A percentile compares a stretch with the other conserved stretches of the same genome.
phyloP scores from a whole-genome alignment of 805 yeast species.

The Cyberlindnera maclurae region DNA sequence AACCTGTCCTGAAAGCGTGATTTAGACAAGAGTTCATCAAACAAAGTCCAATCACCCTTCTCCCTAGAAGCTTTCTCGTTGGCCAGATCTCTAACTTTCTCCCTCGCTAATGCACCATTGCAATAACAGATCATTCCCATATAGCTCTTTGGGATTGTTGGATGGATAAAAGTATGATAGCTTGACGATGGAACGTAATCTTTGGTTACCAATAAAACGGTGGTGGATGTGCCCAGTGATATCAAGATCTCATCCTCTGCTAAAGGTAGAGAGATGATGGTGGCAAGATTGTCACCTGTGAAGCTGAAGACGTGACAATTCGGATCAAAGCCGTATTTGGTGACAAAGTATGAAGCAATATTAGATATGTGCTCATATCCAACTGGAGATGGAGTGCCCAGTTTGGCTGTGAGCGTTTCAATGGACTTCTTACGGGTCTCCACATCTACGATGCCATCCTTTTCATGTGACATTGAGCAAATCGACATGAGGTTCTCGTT shows the following conservation, averaged over 20 bases:
- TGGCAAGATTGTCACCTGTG: conserved; percentile 90
- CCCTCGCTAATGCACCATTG: conserved; percentile 86
- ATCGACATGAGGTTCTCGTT: conserved; percentile 47
- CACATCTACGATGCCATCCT: conserved; percentile 17
- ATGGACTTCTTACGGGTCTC: conserved; percentile 5
- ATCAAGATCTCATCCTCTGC: conserved; percentile 68
- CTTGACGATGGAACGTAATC: conserved; percentile 70
- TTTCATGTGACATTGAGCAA: conserved; percentile 26
- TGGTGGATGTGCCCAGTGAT: conserved; percentile 89
- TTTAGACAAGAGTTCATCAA: conserved; percentile 45
- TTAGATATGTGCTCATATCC: conserved; percentile 42
- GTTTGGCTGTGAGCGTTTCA: conserved; percentile 37
- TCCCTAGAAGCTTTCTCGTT: conserved; percentile 36
- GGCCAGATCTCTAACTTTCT: conserved; percentile 57
- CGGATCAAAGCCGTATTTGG: conserved; percentile 54
- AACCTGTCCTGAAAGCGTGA: conserved; percentile 35
- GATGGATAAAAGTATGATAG: conserved; percentile 83
- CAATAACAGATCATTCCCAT: conserved; percentile 97
- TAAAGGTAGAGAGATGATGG: conserved; percentile 76
- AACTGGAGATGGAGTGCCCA: conserved; percentile 47
- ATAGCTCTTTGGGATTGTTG: conserved; percentile 64
- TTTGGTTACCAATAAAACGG: conserved; percentile 75
- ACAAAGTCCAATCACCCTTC: conserved; percentile 49
- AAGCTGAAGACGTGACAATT: conserved; percentile 63
- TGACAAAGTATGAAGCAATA: conserved; percentile 53